phyloP scores from a whole-genome alignment of 1,139 yeast species.

The Arxiozyma heterogenica region DNA sequence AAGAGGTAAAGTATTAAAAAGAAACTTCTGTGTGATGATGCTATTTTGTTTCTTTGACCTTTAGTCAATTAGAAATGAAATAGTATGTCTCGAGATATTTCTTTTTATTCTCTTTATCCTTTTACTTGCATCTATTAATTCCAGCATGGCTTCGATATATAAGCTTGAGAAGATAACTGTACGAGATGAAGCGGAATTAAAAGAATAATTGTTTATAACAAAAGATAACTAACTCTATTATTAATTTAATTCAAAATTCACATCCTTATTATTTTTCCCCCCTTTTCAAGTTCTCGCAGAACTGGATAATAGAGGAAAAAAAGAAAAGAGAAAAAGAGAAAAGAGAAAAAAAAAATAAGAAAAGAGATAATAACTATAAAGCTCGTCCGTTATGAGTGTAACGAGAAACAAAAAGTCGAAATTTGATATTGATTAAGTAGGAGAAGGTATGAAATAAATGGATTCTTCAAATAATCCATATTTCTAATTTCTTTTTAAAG shows the following conservation, averaged over 20 bases:
- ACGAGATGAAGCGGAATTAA: no score
- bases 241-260: no score
- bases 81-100: not conserved
- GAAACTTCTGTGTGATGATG: not conserved
- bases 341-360: not conserved
- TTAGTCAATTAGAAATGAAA: no score
- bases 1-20: not conserved
- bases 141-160: not conserved
- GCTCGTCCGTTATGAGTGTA: no score
- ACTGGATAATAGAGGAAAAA: not conserved
- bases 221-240: no score
- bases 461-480: not conserved
- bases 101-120: not conserved
- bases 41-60: no score
- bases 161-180: not conserved
- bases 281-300: not conserved
- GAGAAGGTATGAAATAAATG: no score
- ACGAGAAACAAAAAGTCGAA: no score
- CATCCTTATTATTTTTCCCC: no score
- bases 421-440: no score
- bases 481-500: not conserved
- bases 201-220: not conserved
- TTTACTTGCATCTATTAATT: not conserved
- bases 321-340: no score
- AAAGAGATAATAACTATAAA: not conserved